Conservation (phyloP, 306 rosid genomes). For the Acacia crassicarpa region DNA sequence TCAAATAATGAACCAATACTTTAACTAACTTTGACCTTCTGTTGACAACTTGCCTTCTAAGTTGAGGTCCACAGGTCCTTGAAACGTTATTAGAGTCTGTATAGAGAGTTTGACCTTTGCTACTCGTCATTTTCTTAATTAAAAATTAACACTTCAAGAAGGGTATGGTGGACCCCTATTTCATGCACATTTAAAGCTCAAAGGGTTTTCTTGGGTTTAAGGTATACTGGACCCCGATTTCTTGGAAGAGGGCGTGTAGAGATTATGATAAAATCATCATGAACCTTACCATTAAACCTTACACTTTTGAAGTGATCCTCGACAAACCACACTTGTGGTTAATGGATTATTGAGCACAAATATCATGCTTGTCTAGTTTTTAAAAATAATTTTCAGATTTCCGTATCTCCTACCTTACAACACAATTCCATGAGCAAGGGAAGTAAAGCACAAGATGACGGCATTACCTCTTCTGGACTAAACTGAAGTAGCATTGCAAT, state of each 20-base stretch:
- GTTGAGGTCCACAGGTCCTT: not conserved
- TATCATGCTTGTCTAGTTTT: not conserved
- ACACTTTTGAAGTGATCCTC: not conserved
- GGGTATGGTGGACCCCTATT: not conserved
- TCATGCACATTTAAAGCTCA: not conserved
- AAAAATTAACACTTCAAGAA: not conserved
- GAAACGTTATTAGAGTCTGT: not conserved
- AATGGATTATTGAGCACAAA: not conserved
- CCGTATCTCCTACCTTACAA: slow-evolving; percentile 7
- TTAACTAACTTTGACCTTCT: not conserved
- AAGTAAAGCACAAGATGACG: slow-evolving; percentile 15
- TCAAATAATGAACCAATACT: not conserved
- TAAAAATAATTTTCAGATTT: not conserved
- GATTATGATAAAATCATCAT: not conserved
- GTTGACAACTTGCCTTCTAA: not conserved
- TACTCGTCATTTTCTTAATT: not conserved
- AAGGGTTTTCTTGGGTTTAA: not conserved
- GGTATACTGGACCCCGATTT: not conserved
- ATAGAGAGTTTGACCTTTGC: not conserved
- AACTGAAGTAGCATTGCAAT: slow-evolving; percentile 97
- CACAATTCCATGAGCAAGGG: slow-evolving; percentile 7
- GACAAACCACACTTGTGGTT: not conserved
- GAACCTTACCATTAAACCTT: not conserved
- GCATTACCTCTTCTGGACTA: slow-evolving; percentile 93
- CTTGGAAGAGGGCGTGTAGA: not conserved